Evolutionary conservation across 169 alveolate species (phyloP), one percentile per base, ranked within the genome.

Genomic region (Miamiensis avidus): DNA sequence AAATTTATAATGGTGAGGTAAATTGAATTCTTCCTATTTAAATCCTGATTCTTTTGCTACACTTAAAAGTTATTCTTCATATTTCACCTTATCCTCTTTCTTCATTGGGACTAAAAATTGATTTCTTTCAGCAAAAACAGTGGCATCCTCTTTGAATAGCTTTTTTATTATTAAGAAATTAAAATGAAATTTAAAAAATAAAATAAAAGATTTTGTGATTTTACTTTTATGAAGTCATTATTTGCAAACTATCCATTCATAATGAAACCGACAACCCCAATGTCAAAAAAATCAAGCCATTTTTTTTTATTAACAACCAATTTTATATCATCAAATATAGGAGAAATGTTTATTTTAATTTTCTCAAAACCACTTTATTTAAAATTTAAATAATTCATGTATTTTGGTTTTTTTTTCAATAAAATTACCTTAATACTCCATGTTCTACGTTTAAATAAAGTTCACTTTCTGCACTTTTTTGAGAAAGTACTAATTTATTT

Each of bases 221-320:
- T 82, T 75, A 82, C 31, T 31, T 75, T 49, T 34, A 49, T 77
- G 33, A 86, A 65, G 32, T 86, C 77, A 34, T 74, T 74, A 25
- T 86, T 82, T 32, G 74, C 81, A 1, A 86, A 65, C 26, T 49
- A 16, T 25, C 75, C 79, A 30, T 86, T 79, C 28, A 79, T 72
- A 34, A 81, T 86, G 81, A 86, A 86, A 33, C 90, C 90, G 26
- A 86, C 27, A 26, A 79, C 82, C 0, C 90, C 86, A 65, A 81
- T 76, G 34, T 86, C 90, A 65, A 86, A 86, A 1, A 86, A 75
- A 31, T 86, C 73, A 65, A 74, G 74, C 75, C 73, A 86, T 33
- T 86, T 86, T 78, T 86, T 86, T 64, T 86, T 86, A 25, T 16
- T 73, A 31, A 27, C 34, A 15, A 86, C 33, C 64, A 75, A 81